Evolutionary conservation across 2,329 filamentous ascomycete genomes (phyloP).

Genomic region (Phaeosphaeriaceae sp.): DNA sequence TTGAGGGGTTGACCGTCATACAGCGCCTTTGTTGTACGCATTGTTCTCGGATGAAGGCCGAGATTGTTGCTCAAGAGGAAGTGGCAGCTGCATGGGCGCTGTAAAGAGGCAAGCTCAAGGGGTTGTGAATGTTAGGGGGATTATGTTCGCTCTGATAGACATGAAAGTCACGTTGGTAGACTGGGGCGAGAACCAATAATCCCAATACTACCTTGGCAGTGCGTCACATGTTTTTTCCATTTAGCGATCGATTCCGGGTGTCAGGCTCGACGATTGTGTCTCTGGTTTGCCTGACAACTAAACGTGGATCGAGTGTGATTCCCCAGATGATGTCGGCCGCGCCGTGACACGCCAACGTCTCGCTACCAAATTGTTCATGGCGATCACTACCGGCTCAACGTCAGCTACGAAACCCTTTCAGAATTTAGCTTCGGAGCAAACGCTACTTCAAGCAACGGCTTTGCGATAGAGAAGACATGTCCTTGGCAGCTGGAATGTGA

Average conservation of each 20-base stretch:
- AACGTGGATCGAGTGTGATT: constrained; percentile 11
- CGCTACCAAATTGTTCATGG: constrained; percentile 33
- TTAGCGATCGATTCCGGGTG: neutral
- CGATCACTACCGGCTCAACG: constrained; percentile 7
- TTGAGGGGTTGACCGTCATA: constrained; percentile 31
- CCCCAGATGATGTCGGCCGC: constrained; percentile 17
- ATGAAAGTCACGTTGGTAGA: neutral
- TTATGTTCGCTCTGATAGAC: neutral
- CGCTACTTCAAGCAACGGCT: neutral
- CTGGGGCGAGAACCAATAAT: neutral
- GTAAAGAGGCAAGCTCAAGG: neutral
- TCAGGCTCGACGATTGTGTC: neutral
- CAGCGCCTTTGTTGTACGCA: constrained; percentile 35
- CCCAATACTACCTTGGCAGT: neutral
- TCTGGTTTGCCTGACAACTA: neutral
- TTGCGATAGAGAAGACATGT: neutral
- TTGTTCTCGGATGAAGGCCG: constrained; percentile 30
- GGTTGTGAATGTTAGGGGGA: neutral
- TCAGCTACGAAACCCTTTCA: constrained; percentile 1
- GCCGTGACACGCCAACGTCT: constrained; percentile 38
- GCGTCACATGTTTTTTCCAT: neutral
- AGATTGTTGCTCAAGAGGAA: constrained; percentile 28
- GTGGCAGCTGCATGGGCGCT: constrained; percentile 21
- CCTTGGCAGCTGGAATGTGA: neutral
- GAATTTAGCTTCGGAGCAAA: neutral